These are phyloP conservation scores for Suhomyces faveliae DNA, from an alignment of 805 yeast genomes.

Conservation along the genomic window DNA sequence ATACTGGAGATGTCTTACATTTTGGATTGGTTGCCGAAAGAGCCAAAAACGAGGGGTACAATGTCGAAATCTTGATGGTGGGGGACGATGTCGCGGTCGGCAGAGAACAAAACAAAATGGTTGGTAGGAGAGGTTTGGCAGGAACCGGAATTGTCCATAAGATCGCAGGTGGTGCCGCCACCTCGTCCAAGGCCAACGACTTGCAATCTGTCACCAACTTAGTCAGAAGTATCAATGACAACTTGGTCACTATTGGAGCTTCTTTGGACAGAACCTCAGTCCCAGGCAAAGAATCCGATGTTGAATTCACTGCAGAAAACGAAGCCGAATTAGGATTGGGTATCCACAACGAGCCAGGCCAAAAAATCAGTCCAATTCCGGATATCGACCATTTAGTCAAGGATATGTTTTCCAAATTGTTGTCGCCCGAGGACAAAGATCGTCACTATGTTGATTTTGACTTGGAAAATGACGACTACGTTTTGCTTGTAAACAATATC, in stretches of 20 bases:
- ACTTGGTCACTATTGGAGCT: conserved; percentile 83
- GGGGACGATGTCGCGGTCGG: conserved; percentile 96
- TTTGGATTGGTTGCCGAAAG: conserved; percentile 91
- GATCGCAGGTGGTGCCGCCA: conserved; percentile 71
- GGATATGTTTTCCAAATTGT: conserved; percentile 58
- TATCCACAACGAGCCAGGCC: conserved; percentile 93
- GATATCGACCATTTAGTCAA: conserved; percentile 56
- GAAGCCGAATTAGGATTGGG: conserved; percentile 94
- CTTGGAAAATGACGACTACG: conserved; percentile 57
- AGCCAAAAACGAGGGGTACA: conserved; percentile 73
- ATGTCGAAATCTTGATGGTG: conserved; percentile 71
- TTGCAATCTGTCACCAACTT: conserved; percentile 54
- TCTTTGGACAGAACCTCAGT: conserved; percentile 87
- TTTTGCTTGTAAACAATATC: conserved; percentile 74
- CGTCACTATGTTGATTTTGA: conserved; percentile 76
- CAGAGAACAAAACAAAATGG: conserved; percentile 82
- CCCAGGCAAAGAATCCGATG: conserved; percentile 63
- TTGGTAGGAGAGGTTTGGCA: conserved; percentile 92
- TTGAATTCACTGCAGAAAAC: conserved; percentile 49
- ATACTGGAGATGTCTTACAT: conserved; percentile 92
- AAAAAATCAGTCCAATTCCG: conserved; percentile 67
- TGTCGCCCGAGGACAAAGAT: conserved; percentile 65
- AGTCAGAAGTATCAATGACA: conserved; percentile 61
- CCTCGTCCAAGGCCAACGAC: conserved; percentile 29
- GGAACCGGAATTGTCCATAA: conserved; percentile 90